Conservation (phyloP, 495 filamentous ascomycete species). For the Xylaria telfairii region DNA sequence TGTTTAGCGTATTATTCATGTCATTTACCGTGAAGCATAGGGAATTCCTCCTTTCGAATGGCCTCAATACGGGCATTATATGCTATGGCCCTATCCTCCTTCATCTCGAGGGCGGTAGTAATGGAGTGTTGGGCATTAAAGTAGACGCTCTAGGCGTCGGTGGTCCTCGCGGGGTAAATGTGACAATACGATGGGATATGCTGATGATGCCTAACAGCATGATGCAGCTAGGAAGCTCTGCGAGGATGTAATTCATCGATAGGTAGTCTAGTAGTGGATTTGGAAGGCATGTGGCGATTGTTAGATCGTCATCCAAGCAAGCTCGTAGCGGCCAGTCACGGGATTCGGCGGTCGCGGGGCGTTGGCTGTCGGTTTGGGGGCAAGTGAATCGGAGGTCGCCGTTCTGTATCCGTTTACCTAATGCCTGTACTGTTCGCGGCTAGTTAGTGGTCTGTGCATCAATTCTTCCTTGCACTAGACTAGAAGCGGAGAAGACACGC, state of each 20-base stretch:
- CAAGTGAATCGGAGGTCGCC: slow-evolving; percentile 10
- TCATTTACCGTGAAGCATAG: slow-evolving; percentile 75
- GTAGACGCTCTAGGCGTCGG: background rate
- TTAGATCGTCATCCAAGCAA: slow-evolving; percentile 1
- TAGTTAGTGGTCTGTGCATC: background rate
- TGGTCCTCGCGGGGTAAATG: slow-evolving; percentile 22
- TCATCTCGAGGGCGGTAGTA: slow-evolving; percentile 33
- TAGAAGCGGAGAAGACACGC: background rate
- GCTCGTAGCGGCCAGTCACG: background rate
- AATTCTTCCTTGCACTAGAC: background rate
- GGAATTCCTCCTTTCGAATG: slow-evolving; percentile 77
- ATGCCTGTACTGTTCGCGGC: no score
- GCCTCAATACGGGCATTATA: slow-evolving; percentile 73
- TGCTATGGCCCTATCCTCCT: slow-evolving; percentile 35
- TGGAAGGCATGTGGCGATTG: slow-evolving; percentile 29
- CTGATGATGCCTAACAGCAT: slow-evolving; percentile 12
- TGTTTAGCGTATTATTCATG: slow-evolving; percentile 23
- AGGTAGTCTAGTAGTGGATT: background rate
- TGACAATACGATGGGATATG: background rate
- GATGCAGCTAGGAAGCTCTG: slow-evolving; percentile 2
- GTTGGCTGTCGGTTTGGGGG: background rate
- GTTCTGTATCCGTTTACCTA: background rate
- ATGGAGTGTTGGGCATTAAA: slow-evolving; percentile 27
- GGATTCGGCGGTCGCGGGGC: slow-evolving; percentile 4
- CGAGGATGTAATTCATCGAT: slow-evolving; percentile 7